Evolutionary conservation across 495 filamentous ascomycete species (phyloP), one percentile per base, ranked within the genome.

Genomic region (Pyronema domesticum): DNA sequence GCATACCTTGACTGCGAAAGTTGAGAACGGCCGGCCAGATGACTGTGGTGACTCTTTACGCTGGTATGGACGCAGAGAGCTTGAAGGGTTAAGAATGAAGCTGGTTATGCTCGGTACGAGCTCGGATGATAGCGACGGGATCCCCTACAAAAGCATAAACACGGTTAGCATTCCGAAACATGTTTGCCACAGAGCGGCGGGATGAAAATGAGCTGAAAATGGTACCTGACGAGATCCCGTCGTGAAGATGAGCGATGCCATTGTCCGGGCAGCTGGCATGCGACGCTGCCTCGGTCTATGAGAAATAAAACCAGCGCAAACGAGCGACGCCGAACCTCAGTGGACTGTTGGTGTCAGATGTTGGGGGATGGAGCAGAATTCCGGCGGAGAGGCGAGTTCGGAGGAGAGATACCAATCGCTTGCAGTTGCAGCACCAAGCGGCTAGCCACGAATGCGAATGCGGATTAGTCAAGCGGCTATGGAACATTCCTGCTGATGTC

Each of bases 251-350:
- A 50, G 36, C 30, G 50, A 53, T 15, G 50, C 50, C 50, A 53
- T 53, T 43, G 14, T 53, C 50, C 35, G 37, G 14, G 50, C 50
- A 53, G 50, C 50, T 53, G 37, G 50, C 50, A 42, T 8, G 8
- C 37, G 37, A 53, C 5, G 50, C 50, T 53, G 50, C 50, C 50
- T 35, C 47, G 47, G 47, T 50, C 23, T 50, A 36, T 35, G 47
- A 35, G 30, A 36, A 30, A 50, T 42, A 50, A 36, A 50, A 34
- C 47, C 45, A 47, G 17, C 13, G 18, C 47, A 50, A 36, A 50
- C 18, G 47, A 50, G 47, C 30, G 47, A 13, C 47, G 47, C 19
- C 30, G 47, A 50, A 36, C 36, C 18, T 34, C 10, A 23, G 30
- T 23, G 13, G 8, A 13, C 23, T 50, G 19, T 13, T 50, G 30